A percentile compares a stretch with the other conserved stretches of the same genome.
Conservation (phyloP, 345 rosid species). For the Bretschneidera sinensis region DNA sequence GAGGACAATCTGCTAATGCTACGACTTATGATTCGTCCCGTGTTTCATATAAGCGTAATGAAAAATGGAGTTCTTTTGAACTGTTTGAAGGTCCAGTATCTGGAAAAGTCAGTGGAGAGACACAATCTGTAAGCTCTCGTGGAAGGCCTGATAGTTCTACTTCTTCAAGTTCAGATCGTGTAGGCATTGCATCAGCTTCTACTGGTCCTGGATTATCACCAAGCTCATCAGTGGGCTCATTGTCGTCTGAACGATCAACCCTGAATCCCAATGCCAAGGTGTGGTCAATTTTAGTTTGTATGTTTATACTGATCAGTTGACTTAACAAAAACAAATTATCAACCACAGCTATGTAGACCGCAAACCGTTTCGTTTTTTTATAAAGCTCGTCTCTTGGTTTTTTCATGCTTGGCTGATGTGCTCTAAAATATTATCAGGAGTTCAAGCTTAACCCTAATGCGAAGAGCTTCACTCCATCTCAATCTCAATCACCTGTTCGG, state of each 20-base stretch:
- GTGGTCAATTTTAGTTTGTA: constrained; percentile 8
- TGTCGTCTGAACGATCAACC: constrained; percentile 72
- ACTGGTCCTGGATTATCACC: constrained; percentile 63
- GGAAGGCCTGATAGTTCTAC: constrained; percentile 56
- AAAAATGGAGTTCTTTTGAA: constrained; percentile 40
- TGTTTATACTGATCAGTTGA: background rate
- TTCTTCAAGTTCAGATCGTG: constrained; percentile 53
- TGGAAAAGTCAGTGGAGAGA: constrained; percentile 35
- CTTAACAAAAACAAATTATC: too few species aligned
- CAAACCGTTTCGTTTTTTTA: too few species aligned
- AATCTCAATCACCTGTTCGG: constrained; percentile 48
- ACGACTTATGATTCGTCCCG: constrained; percentile 26
- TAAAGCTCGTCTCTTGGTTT: background rate
- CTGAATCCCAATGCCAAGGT: constrained; percentile 92
- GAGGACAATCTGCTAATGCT: constrained; percentile 29
- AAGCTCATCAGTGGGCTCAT: constrained; percentile 75
- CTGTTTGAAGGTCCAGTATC: constrained; percentile 32
- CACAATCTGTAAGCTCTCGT: constrained; percentile 33
- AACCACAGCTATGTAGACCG: too few species aligned
- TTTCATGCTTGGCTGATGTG: background rate
- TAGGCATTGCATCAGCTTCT: constrained; percentile 36
- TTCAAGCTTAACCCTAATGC: constrained; percentile 93
- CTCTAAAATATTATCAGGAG: constrained; percentile 48
- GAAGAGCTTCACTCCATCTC: constrained; percentile 73
- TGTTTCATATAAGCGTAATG: constrained; percentile 34